Evolutionary conservation across 768 basidiomycete species (phyloP).

Genomic region (Phylloporus arenicola): DNA sequence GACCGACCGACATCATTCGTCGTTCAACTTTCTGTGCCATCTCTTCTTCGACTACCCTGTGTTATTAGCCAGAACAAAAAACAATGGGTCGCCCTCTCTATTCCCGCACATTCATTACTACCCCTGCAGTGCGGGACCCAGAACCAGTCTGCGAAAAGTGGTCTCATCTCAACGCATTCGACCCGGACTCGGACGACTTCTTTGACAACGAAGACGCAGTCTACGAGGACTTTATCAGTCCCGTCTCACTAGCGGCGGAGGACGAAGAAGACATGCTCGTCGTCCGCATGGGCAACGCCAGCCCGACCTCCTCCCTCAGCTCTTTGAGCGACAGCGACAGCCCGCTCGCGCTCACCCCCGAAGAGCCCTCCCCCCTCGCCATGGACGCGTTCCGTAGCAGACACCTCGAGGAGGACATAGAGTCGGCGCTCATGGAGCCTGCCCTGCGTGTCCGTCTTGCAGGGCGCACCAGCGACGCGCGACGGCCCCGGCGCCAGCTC

Average conservation of each 20-base stretch:
- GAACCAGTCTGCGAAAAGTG: conserved; percentile 50
- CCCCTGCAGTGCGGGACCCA: conserved; percentile 42
- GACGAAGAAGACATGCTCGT: conserved; percentile 27
- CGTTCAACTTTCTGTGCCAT: neutral
- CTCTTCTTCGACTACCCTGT: conserved; percentile 13
- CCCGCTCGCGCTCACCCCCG: conserved; percentile 43
- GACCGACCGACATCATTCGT: neutral
- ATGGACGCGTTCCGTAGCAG: conserved; percentile 32
- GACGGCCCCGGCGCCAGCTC: conserved; percentile 4
- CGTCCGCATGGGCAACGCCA: conserved; percentile 28
- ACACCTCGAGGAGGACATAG: conserved; percentile 18
- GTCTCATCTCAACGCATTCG: conserved; percentile 63
- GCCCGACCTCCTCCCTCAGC: conserved; percentile 36
- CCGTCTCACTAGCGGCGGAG: conserved; percentile 23
- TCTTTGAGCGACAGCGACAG: conserved; percentile 44
- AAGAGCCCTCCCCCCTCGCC: conserved; percentile 38
- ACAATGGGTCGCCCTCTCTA: conserved; percentile 59
- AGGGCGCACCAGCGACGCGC: conserved; percentile 4
- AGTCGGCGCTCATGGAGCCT: conserved; percentile 5
- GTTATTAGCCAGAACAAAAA: conserved; percentile 21
- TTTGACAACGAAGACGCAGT: conserved; percentile 51
- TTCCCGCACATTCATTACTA: conserved; percentile 38
- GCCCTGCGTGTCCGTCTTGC: conserved; percentile 23
- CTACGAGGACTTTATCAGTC: conserved; percentile 62
- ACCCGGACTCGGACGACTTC: conserved; percentile 79